These are phyloP conservation scores for Blastocystis sp. DNA, from an alignment of 352 stramenopile genomes.

Conservation along the genomic window DNA sequence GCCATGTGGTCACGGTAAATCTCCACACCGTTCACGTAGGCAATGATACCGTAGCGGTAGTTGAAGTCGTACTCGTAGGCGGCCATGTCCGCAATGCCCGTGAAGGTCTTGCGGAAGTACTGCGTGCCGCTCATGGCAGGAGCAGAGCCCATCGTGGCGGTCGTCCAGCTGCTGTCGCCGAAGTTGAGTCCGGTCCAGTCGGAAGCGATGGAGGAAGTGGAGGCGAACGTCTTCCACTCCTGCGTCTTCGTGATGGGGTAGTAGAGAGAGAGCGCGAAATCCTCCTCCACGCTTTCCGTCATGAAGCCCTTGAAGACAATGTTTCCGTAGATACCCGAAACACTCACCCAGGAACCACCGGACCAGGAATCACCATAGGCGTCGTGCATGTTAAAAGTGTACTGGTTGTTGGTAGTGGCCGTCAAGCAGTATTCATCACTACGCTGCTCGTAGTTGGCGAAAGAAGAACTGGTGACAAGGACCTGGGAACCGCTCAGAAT, in stretches of 20 bases:
- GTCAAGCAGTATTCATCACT: neutral
- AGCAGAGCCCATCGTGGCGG: neutral
- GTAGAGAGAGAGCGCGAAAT: neutral
- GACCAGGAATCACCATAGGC: slow-evolving; percentile 4
- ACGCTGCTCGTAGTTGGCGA: neutral
- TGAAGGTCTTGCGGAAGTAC: neutral
- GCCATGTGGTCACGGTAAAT: neutral
- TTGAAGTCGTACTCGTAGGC: neutral
- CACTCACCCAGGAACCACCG: neutral
- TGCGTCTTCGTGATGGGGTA: neutral
- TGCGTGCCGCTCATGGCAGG: neutral
- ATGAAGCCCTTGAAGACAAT: neutral
- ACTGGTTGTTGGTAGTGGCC: neutral
- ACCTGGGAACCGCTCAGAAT: slow-evolving; percentile 3
- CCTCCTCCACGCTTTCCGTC: neutral
- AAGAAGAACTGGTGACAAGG: neutral
- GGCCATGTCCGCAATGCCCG: neutral
- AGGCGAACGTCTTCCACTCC: neutral
- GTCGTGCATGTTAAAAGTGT: neutral
- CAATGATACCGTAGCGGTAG: neutral
- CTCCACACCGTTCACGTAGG: neutral
- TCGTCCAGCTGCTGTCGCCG: neutral
- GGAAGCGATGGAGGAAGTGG: neutral
- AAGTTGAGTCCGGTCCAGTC: slow-evolving; percentile 5
- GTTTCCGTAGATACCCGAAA: neutral